phyloP scores from a whole-genome alignment of 768 basidiomycete genomes.

The Russula olivacea region DNA sequence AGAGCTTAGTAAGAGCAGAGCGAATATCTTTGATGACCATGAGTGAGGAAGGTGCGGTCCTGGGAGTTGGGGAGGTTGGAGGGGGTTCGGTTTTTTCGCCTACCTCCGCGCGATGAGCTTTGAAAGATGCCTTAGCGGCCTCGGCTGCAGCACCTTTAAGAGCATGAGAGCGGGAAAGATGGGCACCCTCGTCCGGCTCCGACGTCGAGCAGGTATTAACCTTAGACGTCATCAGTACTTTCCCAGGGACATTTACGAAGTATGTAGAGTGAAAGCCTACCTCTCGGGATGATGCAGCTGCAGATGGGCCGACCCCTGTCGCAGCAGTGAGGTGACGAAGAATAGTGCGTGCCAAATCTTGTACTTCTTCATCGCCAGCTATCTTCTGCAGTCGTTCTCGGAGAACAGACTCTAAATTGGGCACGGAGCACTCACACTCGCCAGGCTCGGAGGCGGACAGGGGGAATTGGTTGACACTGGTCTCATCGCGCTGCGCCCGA shows the following conservation, averaged over 20 bases:
- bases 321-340: background rate
- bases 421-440: background rate
- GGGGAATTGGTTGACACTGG: background rate
- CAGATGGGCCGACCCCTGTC: background rate
- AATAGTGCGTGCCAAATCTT: constrained; percentile 4
- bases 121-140: constrained; percentile 12
- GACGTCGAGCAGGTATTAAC: background rate
- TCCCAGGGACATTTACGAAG: no score
- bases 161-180: constrained; percentile 15
- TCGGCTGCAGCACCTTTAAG: constrained; percentile 17
- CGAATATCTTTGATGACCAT: constrained; percentile 10
- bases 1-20: constrained; percentile 5
- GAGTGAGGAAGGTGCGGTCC: background rate
- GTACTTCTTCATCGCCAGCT: constrained; percentile 8
- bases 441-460: background rate
- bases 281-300: background rate
- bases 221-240: background rate
- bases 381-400: constrained; percentile 1
- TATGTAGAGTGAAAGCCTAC: background rate
- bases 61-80: background rate
- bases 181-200: background rate
- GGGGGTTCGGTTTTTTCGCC: background rate
- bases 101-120: constrained; percentile 18
- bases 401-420: constrained; percentile 6
- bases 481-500: background rate